A percentile compares a stretch with the other conserved stretches of the same genome.
These are phyloP conservation scores for Papilionanthe hybrid DNA, from an alignment of 116 monocot genomes.

Conservation along the genomic window DNA sequence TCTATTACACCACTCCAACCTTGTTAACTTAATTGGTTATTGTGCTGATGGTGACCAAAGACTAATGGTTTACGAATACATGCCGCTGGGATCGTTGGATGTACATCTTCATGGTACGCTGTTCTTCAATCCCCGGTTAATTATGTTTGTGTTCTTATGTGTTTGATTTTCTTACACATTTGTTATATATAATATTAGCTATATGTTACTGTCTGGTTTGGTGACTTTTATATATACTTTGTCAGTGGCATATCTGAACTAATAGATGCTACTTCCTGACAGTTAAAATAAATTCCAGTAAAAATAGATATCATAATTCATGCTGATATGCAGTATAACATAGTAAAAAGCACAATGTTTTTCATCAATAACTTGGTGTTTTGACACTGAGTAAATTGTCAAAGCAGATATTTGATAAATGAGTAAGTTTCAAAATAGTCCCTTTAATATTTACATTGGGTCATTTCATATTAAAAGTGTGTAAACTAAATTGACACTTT, in stretches of 20 bases:
- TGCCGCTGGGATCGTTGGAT: conserved; percentile 44
- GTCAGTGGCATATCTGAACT: neutral
- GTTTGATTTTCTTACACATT: neutral
- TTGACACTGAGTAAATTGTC: no score
- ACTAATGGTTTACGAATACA: conserved; percentile 47
- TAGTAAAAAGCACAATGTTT: neutral
- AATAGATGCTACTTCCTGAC: no score
- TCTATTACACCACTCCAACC: conserved; percentile 44
- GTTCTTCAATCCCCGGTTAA: neutral
- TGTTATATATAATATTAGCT: neutral
- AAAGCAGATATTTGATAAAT: no score
- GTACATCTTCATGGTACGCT: conserved; percentile 41
- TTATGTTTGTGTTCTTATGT: neutral
- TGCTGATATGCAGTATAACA: neutral
- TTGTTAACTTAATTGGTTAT: conserved; percentile 44
- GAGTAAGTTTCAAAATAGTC: no score
- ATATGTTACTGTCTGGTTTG: neutral
- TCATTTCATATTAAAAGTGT: no score
- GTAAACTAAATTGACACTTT: no score
- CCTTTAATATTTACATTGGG: no score
- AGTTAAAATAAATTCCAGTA: no score
- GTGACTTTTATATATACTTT: neutral
- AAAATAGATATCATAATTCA: no score
- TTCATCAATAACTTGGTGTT: neutral
- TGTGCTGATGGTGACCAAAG: conserved; percentile 52